Conservation (phyloP, 495 filamentous ascomycete genomes). For the Geoglossum glabrum region DNA sequence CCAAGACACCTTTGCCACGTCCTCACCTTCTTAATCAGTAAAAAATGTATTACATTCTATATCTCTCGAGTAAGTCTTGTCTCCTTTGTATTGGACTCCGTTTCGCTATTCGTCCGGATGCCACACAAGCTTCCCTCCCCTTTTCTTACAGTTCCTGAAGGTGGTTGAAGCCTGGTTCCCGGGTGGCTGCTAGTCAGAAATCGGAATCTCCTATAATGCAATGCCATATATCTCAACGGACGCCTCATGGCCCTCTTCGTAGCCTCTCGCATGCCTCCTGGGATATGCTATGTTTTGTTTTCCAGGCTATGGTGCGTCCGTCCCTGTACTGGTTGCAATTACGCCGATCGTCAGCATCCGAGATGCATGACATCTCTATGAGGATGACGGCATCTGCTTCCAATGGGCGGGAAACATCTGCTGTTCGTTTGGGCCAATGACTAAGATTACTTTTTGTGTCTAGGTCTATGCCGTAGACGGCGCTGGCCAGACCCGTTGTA, state of each 20-base stretch:
- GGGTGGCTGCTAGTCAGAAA: slow-evolving; percentile 1
- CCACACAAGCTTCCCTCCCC: neutral
- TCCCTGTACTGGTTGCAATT: neutral
- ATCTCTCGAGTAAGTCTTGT: slow-evolving; percentile 40
- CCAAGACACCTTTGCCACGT: slow-evolving; percentile 1
- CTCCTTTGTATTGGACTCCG: slow-evolving; percentile 4
- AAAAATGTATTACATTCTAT: slow-evolving; percentile 49
- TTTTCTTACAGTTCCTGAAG: neutral
- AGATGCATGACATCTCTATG: neutral
- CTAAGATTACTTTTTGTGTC: neutral
- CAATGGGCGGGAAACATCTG: neutral
- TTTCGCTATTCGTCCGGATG: neutral
- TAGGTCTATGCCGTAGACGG: slow-evolving; percentile 91
- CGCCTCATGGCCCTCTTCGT: neutral
- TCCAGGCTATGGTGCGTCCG: neutral
- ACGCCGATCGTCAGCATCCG: neutral
- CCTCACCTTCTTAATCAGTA: neutral
- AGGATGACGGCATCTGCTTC: neutral
- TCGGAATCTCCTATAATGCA: slow-evolving; percentile 2
- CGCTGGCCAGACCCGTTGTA: slow-evolving; percentile 88
- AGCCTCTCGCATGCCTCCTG: neutral
- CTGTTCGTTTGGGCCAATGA: neutral
- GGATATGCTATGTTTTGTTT: neutral
- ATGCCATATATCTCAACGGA: neutral
- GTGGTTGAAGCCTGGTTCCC: neutral